phyloP scores from a whole-genome alignment of 345 rosid genomes.

The Atalantia buxifolia region DNA sequence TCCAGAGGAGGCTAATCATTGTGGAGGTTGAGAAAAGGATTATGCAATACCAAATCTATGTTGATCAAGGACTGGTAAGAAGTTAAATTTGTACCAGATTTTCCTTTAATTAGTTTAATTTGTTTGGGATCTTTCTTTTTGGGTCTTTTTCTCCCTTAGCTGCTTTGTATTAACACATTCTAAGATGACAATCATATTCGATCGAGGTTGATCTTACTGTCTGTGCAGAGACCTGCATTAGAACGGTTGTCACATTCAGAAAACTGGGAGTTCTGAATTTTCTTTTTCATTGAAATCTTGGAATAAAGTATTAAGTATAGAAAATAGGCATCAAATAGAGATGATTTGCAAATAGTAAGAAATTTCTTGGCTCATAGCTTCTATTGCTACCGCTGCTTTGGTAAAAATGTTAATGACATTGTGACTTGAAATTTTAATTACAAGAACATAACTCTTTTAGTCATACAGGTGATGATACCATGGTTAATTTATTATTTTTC shows the following conservation, averaged over 20 bases:
- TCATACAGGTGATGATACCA: background rate
- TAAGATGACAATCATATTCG: background rate
- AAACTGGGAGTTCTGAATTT: too few relatives aligned
- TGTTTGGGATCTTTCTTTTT: background rate
- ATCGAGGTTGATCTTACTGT: background rate
- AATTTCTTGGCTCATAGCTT: too few relatives aligned
- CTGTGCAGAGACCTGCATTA: background rate
- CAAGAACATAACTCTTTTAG: background rate
- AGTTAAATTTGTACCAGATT: background rate
- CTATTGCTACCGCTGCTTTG: background rate
- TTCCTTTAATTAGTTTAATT: conserved; percentile 31
- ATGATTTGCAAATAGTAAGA: too few relatives aligned
- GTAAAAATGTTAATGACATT: background rate
- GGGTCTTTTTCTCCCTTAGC: background rate
- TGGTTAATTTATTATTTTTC: background rate
- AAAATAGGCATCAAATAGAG: background rate
- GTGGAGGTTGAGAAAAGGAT: conserved; percentile 83
- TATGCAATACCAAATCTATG: conserved; percentile 65
- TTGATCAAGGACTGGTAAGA: conserved; percentile 83
- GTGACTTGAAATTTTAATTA: background rate
- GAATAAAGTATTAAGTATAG: background rate
- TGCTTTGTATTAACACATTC: background rate
- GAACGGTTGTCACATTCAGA: background rate
- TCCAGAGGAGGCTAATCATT: conserved; percentile 76
- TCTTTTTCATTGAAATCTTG: background rate